These are phyloP conservation scores for Citrus australasica DNA, from an alignment of 345 rosid species.

Conservation along the genomic window DNA sequence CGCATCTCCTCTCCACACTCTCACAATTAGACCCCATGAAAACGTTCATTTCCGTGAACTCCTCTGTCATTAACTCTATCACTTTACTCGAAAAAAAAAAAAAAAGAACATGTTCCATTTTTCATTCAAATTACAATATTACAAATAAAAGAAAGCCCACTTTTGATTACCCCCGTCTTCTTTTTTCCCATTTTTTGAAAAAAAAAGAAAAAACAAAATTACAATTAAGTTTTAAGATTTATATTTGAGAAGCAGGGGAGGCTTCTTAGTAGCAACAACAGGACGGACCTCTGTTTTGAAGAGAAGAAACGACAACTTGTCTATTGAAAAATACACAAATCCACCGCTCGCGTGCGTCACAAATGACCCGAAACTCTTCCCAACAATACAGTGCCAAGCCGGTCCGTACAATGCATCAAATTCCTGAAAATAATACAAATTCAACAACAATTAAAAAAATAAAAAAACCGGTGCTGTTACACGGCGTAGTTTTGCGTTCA, in stretches of 20 bases:
- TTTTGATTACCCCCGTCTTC: no score
- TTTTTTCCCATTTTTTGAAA: neutral
- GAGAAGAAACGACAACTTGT: slow-evolving; percentile 49
- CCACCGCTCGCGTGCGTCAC: slow-evolving; percentile 43
- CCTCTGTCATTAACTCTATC: neutral
- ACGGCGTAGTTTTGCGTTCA: neutral
- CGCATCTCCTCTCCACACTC: neutral
- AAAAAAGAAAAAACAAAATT: neutral
- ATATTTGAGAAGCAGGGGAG: slow-evolving; percentile 10
- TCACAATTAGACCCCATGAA: neutral
- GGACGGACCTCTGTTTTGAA: slow-evolving; percentile 66
- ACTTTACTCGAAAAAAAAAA: no score
- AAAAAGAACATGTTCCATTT: neutral
- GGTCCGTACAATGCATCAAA: slow-evolving; percentile 34
- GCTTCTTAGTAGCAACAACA: neutral
- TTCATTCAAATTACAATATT: neutral
- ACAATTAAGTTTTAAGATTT: neutral
- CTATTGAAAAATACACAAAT: slow-evolving; percentile 37
- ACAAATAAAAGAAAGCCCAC: neutral
- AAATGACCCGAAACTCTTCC: slow-evolving; percentile 42
- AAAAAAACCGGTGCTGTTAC: neutral
- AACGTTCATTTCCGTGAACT: neutral
- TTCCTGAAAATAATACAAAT: slow-evolving; percentile 19
- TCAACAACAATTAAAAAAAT: neutral
- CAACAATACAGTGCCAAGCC: slow-evolving; percentile 57